phyloP scores from a whole-genome alignment of 208 protist species.

The Novymonas esmeraldas region DNA sequence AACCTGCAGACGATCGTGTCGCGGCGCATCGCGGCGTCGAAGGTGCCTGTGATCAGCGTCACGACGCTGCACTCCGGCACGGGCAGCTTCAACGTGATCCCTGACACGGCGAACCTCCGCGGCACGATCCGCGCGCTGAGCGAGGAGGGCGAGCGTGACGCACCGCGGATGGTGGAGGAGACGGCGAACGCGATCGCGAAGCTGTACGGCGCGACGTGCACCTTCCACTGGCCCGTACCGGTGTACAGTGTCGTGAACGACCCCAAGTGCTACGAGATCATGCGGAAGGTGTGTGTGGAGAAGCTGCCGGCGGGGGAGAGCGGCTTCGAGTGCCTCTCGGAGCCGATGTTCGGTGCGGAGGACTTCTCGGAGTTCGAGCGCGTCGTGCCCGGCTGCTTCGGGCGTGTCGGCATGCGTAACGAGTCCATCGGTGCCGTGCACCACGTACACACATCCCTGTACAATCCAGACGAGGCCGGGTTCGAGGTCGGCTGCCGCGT shows the following conservation, averaged over 20 bases:
- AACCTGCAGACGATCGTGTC: conserved; percentile 60
- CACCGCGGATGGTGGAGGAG: conserved; percentile 50
- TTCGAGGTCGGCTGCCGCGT: conserved; percentile 54
- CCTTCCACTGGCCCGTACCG: conserved; percentile 21
- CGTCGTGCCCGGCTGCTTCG: conserved; percentile 63
- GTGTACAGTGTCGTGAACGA: conserved; percentile 68
- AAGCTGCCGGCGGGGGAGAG: conserved; percentile 36
- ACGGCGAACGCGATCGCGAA: conserved; percentile 53
- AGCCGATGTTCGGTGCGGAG: conserved; percentile 53
- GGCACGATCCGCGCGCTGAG: conserved; percentile 60
- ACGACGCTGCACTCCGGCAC: conserved; percentile 52
- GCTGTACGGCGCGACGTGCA: conserved; percentile 48
- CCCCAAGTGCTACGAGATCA: conserved; percentile 49
- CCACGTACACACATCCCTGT: conserved; percentile 50
- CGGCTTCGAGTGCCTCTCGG: conserved; percentile 44
- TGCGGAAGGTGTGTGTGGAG: conserved; percentile 36
- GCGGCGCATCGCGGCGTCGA: conserved; percentile 48
- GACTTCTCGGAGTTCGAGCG: conserved; percentile 74
- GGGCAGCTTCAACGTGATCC: conserved; percentile 70
- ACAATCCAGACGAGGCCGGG: conserved; percentile 49
- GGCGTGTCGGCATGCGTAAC: conserved; percentile 45
- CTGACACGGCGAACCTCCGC: conserved; percentile 48
- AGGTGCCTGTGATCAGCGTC: conserved; percentile 54
- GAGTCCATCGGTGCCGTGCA: conserved; percentile 28
- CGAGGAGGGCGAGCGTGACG: conserved; percentile 38